Conservation (phyloP, 176 grass and related monocot genomes). For the Musa itinerans region DNA sequence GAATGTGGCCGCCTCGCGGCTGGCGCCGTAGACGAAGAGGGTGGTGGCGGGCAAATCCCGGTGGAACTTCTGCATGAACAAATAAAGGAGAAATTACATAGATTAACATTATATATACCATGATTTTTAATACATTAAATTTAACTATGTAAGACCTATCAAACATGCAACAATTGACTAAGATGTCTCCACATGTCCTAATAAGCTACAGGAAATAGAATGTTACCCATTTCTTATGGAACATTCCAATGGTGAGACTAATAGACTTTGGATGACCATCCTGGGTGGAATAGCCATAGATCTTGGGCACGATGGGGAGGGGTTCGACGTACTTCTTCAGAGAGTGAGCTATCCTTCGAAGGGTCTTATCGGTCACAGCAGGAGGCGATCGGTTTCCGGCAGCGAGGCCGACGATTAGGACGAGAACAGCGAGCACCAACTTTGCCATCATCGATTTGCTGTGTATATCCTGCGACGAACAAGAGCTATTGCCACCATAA, state of each 20-base stretch:
- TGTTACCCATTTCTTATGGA: slow-evolving; percentile 60
- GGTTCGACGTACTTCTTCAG: slow-evolving; percentile 63
- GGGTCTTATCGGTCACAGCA: slow-evolving; percentile 28
- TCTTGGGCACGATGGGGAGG: slow-evolving; percentile 62
- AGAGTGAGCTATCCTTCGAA: slow-evolving; percentile 36
- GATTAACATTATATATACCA: too few species aligned
- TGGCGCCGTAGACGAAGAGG: slow-evolving; percentile 53
- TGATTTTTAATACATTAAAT: too few species aligned
- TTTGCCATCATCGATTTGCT: not conserved
- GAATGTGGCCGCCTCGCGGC: slow-evolving; percentile 30
- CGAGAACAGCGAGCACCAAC: slow-evolving; percentile 13
- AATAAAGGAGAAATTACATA: not conserved
- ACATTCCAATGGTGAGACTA: slow-evolving; percentile 65
- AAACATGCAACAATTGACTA: not conserved
- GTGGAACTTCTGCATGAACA: slow-evolving; percentile 53
- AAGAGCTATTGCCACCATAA: too few species aligned
- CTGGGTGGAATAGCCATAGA: slow-evolving; percentile 42
- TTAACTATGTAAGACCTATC: too few species aligned
- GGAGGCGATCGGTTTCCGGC: slow-evolving; percentile 7
- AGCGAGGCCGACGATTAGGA: slow-evolving; percentile 17
- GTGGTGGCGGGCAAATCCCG: slow-evolving; percentile 57
- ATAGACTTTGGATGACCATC: slow-evolving; percentile 23
- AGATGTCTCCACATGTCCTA: too few species aligned
- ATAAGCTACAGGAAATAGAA: too few species aligned
- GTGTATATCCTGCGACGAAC: too few species aligned